Evolutionary conservation across 2,329 filamentous ascomycete species (phyloP).

Genomic region (Pseudogymnoascus sp.): DNA sequence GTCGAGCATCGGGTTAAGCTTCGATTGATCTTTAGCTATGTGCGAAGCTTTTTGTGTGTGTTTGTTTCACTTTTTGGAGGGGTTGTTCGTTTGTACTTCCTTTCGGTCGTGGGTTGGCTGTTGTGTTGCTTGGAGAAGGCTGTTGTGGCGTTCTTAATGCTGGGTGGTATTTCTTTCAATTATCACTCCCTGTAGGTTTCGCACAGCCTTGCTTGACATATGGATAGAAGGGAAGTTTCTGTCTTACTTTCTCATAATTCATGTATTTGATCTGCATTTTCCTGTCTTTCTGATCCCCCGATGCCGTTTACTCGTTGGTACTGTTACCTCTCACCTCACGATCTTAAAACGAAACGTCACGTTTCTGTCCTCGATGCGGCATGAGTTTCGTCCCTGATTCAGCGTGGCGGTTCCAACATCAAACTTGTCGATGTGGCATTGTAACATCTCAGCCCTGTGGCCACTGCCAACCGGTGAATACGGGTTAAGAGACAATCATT

Average conservation of each 20-base stretch:
- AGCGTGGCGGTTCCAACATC: neutral
- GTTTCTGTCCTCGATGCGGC: neutral
- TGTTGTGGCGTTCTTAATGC: too few relatives aligned
- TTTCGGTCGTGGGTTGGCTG: neutral
- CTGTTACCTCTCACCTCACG: neutral
- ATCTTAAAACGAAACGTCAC: neutral
- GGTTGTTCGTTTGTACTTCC: too few relatives aligned
- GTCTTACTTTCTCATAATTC: neutral
- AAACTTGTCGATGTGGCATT: neutral
- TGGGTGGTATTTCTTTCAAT: too few relatives aligned
- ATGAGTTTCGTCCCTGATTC: neutral
- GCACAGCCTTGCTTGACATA: neutral
- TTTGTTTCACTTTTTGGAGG: neutral
- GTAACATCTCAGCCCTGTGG: neutral
- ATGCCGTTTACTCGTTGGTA: neutral
- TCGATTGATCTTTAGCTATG: neutral
- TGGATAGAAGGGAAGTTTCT: neutral
- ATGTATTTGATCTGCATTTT: neutral
- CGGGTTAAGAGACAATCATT: neutral
- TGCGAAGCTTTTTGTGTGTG: neutral
- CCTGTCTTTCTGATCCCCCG: neutral
- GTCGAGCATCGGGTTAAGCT: neutral
- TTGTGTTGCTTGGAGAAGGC: neutral
- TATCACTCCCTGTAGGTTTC: neutral
- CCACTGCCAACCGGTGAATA: neutral